Conservation (phyloP, 2,329 filamentous ascomycete species). For the Salinomyces thailandicus region DNA sequence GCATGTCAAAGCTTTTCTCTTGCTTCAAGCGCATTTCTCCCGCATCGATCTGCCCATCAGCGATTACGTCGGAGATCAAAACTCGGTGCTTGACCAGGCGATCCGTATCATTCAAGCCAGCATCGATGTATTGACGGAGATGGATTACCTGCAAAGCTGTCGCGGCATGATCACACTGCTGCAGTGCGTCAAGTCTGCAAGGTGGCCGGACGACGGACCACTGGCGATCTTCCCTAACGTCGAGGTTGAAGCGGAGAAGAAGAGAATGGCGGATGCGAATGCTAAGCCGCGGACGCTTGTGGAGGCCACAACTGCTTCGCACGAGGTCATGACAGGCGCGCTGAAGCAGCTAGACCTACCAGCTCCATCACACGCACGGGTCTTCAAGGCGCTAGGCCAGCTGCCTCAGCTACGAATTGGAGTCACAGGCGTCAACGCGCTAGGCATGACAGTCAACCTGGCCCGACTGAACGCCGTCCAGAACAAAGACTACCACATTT, state of each 20-base stretch:
- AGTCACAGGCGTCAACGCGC: conserved; percentile 50
- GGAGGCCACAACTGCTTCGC: conserved; percentile 29
- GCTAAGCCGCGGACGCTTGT: conserved; percentile 28
- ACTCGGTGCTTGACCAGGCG: conserved; percentile 78
- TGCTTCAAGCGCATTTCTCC: conserved; percentile 91
- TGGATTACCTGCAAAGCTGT: conserved; percentile 70
- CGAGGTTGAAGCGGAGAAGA: conserved; percentile 34
- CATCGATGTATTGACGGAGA: conserved; percentile 84
- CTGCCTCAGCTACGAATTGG: conserved; percentile 61
- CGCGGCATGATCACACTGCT: conserved; percentile 74
- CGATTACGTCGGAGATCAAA: conserved; percentile 94
- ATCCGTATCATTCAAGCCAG: conserved; percentile 94
- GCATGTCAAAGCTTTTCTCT: conserved; percentile 88
- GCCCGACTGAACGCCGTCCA: conserved; percentile 55
- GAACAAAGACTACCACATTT: conserved; percentile 63
- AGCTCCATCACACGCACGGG: conserved; percentile 33
- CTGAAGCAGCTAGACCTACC: conserved; percentile 46
- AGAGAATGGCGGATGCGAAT: conserved; percentile 28
- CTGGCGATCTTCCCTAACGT: conserved; percentile 72
- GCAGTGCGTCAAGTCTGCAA: conserved; percentile 83
- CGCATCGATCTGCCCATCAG: conserved; percentile 86
- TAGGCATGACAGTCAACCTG: conserved; percentile 53
- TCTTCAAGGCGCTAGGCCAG: conserved; percentile 50
- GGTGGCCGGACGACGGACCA: conserved; percentile 77
- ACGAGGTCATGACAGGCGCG: conserved; percentile 19